Conservation (phyloP, 176 grass and related monocot genomes). For the Oryza coarctata region DNA sequence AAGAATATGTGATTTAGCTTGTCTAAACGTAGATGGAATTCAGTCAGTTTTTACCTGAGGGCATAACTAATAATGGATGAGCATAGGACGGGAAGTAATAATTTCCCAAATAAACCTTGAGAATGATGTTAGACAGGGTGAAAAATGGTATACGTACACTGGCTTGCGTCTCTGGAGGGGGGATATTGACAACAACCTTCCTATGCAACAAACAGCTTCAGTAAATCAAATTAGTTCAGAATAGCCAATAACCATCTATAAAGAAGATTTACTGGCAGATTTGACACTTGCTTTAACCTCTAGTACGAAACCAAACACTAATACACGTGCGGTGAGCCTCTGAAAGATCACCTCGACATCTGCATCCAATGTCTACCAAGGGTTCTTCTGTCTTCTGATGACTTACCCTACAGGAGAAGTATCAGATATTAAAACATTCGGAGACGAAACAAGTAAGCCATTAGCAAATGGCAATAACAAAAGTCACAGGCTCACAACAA, state of each 20-base stretch:
- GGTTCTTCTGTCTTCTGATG: slow-evolving; percentile 93
- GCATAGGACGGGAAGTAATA: background rate
- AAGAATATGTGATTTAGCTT: background rate
- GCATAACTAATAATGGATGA: slow-evolving; percentile 1
- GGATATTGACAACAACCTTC: slow-evolving; percentile 90
- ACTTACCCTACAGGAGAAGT: slow-evolving; percentile 64
- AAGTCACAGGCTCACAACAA: slow-evolving; percentile 1
- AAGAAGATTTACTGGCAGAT: slow-evolving; percentile 94
- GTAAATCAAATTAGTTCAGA: slow-evolving; percentile 16
- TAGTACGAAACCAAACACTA: slow-evolving; percentile 90
- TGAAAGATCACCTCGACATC: slow-evolving; percentile 92
- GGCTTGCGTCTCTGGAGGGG: slow-evolving; percentile 80
- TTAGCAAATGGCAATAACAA: background rate
- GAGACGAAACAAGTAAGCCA: background rate
- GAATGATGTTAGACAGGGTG: slow-evolving; percentile 11
- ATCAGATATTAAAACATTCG: background rate
- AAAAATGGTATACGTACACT: slow-evolving; percentile 66
- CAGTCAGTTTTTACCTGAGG: background rate
- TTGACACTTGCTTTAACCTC: slow-evolving; percentile 97
- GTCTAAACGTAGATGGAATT: background rate
- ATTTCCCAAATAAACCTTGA: slow-evolving; percentile 32
- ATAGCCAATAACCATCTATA: slow-evolving; percentile 16
- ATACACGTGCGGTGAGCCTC: slow-evolving; percentile 90
- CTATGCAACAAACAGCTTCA: slow-evolving; percentile 47
- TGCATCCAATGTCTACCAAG: slow-evolving; percentile 89